Conservation (phyloP, 371 early-diverging fungal genomes). For the Rhizopus stolonifer region DNA sequence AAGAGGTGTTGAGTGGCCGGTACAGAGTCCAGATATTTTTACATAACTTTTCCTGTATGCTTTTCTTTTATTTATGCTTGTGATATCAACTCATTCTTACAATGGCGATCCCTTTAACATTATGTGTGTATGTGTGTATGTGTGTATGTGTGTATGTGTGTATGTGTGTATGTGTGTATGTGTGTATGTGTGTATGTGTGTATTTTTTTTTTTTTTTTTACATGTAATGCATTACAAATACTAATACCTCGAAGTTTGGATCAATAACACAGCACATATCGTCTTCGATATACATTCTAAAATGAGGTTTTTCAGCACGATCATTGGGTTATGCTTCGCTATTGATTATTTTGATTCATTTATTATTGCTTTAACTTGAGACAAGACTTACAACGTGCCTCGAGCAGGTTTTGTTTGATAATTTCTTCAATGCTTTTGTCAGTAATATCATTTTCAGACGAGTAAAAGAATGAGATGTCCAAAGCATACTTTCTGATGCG, state of each 20-base stretch:
- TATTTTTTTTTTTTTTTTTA: no score
- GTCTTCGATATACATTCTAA: conserved; percentile 1
- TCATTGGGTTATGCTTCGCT: background rate
- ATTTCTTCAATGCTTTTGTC: conserved; percentile 3
- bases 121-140: no score
- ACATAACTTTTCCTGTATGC: no score
- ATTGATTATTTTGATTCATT: background rate
- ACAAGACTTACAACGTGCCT: conserved; percentile 2
- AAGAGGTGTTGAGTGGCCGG: no score
- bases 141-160: no score
- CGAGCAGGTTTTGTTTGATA: conserved; percentile 6
- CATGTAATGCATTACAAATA: conserved; percentile 1
- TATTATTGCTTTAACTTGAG: conserved; percentile 4
- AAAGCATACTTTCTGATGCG: background rate
- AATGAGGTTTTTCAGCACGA: conserved; percentile 1
- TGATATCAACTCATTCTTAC: no score
- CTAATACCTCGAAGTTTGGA: background rate
- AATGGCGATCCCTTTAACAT: no score
- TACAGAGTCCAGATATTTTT: no score
- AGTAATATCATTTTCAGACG: background rate
- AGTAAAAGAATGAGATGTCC: background rate
- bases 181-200: no score
- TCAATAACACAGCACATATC: conserved; percentile 2
- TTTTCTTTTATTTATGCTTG: no score
- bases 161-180: no score